Percentiles rank a stretch among this genome's conserved stretches.
Conservation (phyloP, 2,329 filamentous ascomycete species). For the Paracamarosporium sp. region DNA sequence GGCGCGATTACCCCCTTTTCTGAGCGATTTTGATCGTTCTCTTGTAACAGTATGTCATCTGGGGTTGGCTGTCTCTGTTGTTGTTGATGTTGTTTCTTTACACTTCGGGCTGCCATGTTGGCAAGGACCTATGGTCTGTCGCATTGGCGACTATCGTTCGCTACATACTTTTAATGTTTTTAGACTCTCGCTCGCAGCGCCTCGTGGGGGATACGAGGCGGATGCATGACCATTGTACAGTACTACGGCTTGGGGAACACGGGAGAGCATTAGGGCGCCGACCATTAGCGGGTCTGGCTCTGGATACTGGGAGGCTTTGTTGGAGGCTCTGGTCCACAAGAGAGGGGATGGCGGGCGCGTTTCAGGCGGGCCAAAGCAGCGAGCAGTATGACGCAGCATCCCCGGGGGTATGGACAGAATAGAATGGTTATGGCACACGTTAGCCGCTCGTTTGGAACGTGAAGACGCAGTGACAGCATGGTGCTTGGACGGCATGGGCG, state of each 20-base stretch:
- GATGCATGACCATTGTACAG: conserved; percentile 46
- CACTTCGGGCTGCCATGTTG: conserved; percentile 14
- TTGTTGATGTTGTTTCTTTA: conserved; percentile 8
- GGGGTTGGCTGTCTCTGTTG: conserved; percentile 8
- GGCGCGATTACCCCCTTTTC: conserved; percentile 33
- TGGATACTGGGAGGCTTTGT: conserved; percentile 5
- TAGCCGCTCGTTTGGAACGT: neutral
- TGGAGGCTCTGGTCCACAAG: conserved; percentile 12
- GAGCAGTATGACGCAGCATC: conserved; percentile 32
- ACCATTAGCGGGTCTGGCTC: conserved; percentile 5
- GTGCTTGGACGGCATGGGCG: neutral
- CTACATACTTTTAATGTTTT: conserved; percentile 46
- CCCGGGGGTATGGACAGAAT: conserved; percentile 21
- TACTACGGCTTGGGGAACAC: conserved; percentile 21
- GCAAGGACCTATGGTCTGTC: conserved; percentile 20
- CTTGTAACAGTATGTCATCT: conserved; percentile 39
- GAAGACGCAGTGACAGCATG: conserved; percentile 1
- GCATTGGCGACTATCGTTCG: conserved; percentile 40
- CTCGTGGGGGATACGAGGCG: conserved; percentile 13
- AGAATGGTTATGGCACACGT: conserved; percentile 22
- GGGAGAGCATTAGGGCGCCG: neutral
- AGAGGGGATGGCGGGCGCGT: conserved; percentile 16
- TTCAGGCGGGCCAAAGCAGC: conserved; percentile 22
- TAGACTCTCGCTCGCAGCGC: conserved; percentile 45
- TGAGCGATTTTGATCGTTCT: conserved; percentile 30